Evolutionary conservation across 2,329 filamentous ascomycete species (phyloP), one percentile per base, ranked within the genome.

Genomic region (Exophiala mesophila): DNA sequence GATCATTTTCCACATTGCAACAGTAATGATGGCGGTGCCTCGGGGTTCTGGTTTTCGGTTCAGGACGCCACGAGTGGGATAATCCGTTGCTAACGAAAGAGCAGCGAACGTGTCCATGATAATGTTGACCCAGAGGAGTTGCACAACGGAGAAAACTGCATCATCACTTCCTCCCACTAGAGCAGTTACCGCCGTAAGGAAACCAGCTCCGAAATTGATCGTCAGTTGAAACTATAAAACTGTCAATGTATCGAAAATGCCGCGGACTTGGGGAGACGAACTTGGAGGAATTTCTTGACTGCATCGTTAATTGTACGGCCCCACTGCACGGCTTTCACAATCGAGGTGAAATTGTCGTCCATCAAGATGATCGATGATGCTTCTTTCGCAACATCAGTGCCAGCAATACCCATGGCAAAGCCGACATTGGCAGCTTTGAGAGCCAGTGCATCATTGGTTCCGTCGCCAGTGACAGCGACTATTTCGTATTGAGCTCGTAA

Each of bases 341-440:
- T 90, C n/a, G 84, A 88, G 18, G 80, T 76, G 64, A 90, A 90
- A 66, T 89, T 89, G 64, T 90, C 85, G 59, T 89, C 85, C 85
- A 89, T 88, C 12, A 90, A 71, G 55, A 90, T 88, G 48, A 90
- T 90, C 24, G 84, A 82, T 5, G 85, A 89, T 1, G 85, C 85
- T 63, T 90, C 85, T 64, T 89, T 89, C 32, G 85, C 85, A 28
- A 90, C 85, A 61, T 89, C 85, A 0, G 85, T 89, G 48, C 85
- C 85, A 10, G 85, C 76, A 39, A 89, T 86, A 54, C 85, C 85
- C 85, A 90, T 90, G n/a, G 85, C 87, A 64, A 90, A 89, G 18
- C 85, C 85, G 36, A 90, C 82, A 57, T 90, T 85, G 5, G 85
- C 85, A 57, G 82, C 81, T 65, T 86, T 88, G 36, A 90, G 72